These are phyloP conservation scores for Metschnikowia reukaufii DNA, from an alignment of 805 yeast genomes.

Conservation along the genomic window DNA sequence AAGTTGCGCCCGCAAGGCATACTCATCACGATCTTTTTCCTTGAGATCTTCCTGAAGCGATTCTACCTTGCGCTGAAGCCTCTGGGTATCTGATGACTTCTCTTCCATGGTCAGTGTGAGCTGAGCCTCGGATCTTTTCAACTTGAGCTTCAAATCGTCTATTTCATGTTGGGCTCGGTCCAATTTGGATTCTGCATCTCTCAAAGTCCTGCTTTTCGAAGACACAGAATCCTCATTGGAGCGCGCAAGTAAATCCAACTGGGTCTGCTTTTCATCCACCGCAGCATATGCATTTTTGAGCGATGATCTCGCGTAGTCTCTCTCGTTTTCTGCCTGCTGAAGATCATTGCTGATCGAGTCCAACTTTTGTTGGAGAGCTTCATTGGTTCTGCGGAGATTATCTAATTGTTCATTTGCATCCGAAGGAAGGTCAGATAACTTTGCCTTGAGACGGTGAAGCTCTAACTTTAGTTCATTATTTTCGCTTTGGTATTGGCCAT, in stretches of 20 bases:
- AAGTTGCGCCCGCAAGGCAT: slow-evolving; percentile 24
- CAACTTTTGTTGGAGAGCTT: background rate
- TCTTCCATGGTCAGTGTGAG: slow-evolving; percentile 10
- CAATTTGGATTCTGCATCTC: slow-evolving; percentile 7
- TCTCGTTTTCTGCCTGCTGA: slow-evolving; percentile 10
- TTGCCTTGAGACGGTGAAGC: slow-evolving; percentile 10
- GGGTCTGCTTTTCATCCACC: slow-evolving; percentile 1
- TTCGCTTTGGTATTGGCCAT: slow-evolving; percentile 10
- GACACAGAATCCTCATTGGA: slow-evolving; percentile 6
- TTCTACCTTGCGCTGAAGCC: slow-evolving; percentile 21
- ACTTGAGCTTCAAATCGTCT: slow-evolving; percentile 9
- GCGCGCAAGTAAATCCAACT: slow-evolving; percentile 8
- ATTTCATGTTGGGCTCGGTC: slow-evolving; percentile 11
- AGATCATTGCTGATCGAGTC: slow-evolving; percentile 2
- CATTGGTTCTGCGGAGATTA: slow-evolving; percentile 1
- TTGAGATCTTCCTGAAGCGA: slow-evolving; percentile 22
- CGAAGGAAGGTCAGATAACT: slow-evolving; percentile 10
- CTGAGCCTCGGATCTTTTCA: slow-evolving; percentile 11
- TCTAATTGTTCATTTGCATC: slow-evolving; percentile 12
- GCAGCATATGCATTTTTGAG: background rate
- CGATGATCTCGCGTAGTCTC: slow-evolving; percentile 2
- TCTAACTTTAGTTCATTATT: slow-evolving; percentile 17
- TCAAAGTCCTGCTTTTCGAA: slow-evolving; percentile 13
- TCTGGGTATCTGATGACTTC: slow-evolving; percentile 11
- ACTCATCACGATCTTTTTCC: slow-evolving; percentile 26